A percentile compares a stretch with the other conserved stretches of the same genome.
Conservation (phyloP, 2,329 filamentous ascomycete species). For the Teratosphaeria pseudoeucalypti region DNA sequence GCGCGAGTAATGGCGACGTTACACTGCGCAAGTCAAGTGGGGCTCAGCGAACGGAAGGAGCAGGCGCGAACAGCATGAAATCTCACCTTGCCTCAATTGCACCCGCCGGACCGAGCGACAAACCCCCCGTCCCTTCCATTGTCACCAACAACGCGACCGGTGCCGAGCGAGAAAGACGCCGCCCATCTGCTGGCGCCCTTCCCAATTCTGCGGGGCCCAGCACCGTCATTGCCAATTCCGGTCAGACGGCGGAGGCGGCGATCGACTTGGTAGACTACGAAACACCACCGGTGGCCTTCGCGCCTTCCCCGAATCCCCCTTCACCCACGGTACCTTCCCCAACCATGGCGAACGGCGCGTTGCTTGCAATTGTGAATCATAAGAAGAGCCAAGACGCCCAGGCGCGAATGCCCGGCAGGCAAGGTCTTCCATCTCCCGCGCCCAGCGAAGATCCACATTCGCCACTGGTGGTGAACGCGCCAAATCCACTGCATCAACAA, state of each 20-base stretch:
- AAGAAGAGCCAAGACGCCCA: background rate
- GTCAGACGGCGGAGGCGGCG: background rate
- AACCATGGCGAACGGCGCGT: background rate
- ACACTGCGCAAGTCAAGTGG: background rate
- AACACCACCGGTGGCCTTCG: background rate
- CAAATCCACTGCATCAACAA: background rate
- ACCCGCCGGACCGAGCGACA: background rate
- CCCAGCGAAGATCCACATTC: slow-evolving; percentile 44
- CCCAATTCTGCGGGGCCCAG: background rate
- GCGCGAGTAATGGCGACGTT: background rate
- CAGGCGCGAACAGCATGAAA: background rate
- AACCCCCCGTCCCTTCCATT: background rate
- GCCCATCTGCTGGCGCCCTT: background rate
- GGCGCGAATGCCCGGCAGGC: slow-evolving; percentile 1
- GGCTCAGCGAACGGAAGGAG: background rate
- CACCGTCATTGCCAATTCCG: background rate
- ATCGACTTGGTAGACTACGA: slow-evolving; percentile 4
- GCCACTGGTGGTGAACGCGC: slow-evolving; percentile 8
- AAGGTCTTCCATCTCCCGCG: slow-evolving; percentile 50
- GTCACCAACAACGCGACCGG: background rate
- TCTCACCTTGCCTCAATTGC: background rate
- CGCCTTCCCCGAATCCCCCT: slow-evolving; percentile 9
- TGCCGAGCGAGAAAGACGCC: background rate
- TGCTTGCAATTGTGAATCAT: background rate
- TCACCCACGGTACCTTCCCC: background rate